These are phyloP conservation scores for Penicillium occitanis DNA, from an alignment of 2,329 filamentous ascomycete species.

Conservation along the genomic window DNA sequence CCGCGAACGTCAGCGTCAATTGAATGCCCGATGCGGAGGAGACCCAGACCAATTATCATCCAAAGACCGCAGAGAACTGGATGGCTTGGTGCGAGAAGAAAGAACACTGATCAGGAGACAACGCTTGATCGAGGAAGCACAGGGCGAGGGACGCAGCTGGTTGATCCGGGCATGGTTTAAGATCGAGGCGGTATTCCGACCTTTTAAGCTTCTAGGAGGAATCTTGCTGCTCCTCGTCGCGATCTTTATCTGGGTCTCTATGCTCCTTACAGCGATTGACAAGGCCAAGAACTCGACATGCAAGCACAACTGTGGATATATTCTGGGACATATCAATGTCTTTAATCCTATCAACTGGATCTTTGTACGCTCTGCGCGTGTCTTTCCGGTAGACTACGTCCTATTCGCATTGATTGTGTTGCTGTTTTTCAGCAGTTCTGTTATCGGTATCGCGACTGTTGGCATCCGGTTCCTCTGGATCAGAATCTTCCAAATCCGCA, in stretches of 20 bases:
- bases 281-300: conserved; percentile 95
- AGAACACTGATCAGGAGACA: conserved; percentile 87
- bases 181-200: conserved; percentile 76
- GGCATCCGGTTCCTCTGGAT: conserved; percentile 98
- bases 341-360: conserved; percentile 96
- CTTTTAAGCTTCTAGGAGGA: conserved; percentile 83
- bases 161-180: conserved; percentile 77
- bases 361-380: conserved; percentile 73
- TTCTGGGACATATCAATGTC: conserved; percentile 81
- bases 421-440: conserved; percentile 83
- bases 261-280: conserved; percentile 94
- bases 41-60: conserved; percentile 71
- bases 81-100: conserved; percentile 83
- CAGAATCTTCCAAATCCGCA: conserved; percentile 84
- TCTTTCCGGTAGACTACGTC: conserved; percentile 90
- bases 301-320: conserved; percentile 86
- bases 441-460: conserved; percentile 79
- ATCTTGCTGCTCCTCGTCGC: conserved; percentile 72
- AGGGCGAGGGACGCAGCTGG: conserved; percentile 71
- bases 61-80: conserved; percentile 85
- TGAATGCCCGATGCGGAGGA: conserved; percentile 81
- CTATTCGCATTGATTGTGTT: conserved; percentile 82
- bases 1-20: conserved; percentile 84
- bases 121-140: conserved; percentile 69
- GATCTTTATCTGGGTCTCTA: conserved; percentile 78